Evolutionary conservation across 2,329 filamentous ascomycete genomes (phyloP).

Genomic region (Furcasterigmium sp.): DNA sequence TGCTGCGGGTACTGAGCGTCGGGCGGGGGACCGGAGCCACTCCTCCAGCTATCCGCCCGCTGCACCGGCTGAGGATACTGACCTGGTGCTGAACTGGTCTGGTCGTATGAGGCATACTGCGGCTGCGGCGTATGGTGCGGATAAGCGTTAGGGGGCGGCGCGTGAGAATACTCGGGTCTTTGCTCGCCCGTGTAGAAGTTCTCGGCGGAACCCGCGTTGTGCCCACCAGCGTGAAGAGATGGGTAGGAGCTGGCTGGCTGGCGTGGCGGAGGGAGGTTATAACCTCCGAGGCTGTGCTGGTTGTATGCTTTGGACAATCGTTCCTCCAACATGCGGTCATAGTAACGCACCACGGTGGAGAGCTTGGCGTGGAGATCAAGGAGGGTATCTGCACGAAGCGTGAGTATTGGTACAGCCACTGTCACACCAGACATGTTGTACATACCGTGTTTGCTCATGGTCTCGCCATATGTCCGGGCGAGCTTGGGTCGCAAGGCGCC

Average conservation of each 20-base stretch:
- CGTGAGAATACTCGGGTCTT: constrained; percentile 38
- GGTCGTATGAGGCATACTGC: constrained; percentile 39
- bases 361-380: constrained; percentile 93
- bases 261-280: constrained; percentile 48
- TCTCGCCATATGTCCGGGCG: constrained; percentile 92
- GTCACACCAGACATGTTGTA: constrained; percentile 5
- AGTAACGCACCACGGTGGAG: constrained; percentile 93
- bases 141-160: constrained; percentile 48
- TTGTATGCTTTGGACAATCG: constrained; percentile 88
- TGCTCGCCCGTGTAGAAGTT: constrained; percentile 75
- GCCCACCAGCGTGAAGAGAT: constrained; percentile 52
- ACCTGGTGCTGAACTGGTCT: constrained; percentile 29
- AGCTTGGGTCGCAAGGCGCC: constrained; percentile 89
- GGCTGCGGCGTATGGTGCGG: constrained; percentile 30
- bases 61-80: constrained; percentile 43
- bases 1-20: constrained; percentile 28
- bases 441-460: constrained; percentile 97
- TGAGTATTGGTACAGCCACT: constrained; percentile 26
- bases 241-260: constrained; percentile 64
- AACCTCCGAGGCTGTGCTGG: constrained; percentile 67
- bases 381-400: constrained; percentile 63
- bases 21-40: constrained; percentile 10
- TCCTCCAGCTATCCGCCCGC: constrained; percentile 47
- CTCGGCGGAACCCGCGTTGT: constrained; percentile 56
- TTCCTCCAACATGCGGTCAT: constrained; percentile 97